Base-by-base conservation (phyloP, 2,329 filamentous ascomycete species). In the Calonectria naviculata region DNA sequence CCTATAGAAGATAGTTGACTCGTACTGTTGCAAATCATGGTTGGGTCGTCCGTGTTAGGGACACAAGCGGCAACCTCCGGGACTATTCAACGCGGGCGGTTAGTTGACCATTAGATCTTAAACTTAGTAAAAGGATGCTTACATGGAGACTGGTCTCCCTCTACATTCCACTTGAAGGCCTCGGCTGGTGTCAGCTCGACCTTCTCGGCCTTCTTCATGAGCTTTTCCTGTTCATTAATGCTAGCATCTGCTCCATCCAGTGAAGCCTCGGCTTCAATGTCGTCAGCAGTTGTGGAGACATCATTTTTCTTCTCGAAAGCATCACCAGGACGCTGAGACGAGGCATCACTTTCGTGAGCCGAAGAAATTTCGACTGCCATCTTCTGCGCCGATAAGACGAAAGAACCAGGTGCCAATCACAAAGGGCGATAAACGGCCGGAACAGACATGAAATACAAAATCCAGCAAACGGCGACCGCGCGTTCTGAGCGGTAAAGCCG, bases 41-140 rank as follows among this genome's bases (percentile, higher is more conserved):
- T 64, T 29, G 67, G 67, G 12, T 69, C 52, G 29, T 69, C 67
- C 21, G 61, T 69, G 38, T 69, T 69, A 10, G 67, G 67, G 6
- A 69, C 67, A 65, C 67, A 69, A n/a, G 67, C 42, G 12, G 67
- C 67, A 44, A 69, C 67, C 38, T 69, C 67, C 3, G 67, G 67
- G 21, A 69, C 67, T 69, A 46, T 17, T 26, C 7, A 1, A 24
- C 24, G n/a, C 12, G 31, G n/a, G n/a, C 12, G 9, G 31, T 58
- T 28, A 58, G 52, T 28, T 24, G 15, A 28, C 9, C 5, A 26
- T 17, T 7, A 10, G 24, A 24, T 10, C 21, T 34, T 9, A 58
- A 38, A 10, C 21, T 5, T 12, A 12, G 6, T 3, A 15, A 24
- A 12, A 19, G 2, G 17, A 9, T 21, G 28, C 67, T 38, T 15